Evolutionary conservation across 495 filamentous ascomycete genomes (phyloP), one percentile per base, ranked within the genome.

Genomic region (Penicillium egyptiacum): DNA sequence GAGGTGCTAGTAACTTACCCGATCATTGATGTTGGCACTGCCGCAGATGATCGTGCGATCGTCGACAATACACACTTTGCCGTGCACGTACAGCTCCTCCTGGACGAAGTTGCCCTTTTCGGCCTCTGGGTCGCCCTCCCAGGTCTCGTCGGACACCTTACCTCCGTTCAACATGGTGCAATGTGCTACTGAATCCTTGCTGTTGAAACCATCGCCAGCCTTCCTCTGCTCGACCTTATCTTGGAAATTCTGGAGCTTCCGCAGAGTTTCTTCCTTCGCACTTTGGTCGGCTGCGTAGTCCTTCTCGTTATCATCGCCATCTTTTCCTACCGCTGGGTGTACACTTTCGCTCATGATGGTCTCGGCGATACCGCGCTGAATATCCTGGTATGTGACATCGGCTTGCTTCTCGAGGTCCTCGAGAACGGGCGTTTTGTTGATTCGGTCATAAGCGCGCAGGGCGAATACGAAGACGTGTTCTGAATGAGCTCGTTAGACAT

Each of bases 71-170:
- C 90, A 80, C 31, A 94, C 79, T 72, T 97, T 97, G 39, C 84
- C 88, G 66, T 98, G 93, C 37, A 96, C 83, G 61, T 97, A 98
- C 1, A 97, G 80, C 75, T 98, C 91, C 68, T 98, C 93, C 65
- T 96, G 92, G 46, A 96, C 84, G 74, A 96, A 90, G 61, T 94
- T 91, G 23, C 88, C 82, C 59, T 88, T 85, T 64, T 97, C 93
- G 14, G 80, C 80, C 55, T 92, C 81, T 0, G 83, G 75, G 8
- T 87, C 79, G 2, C 86, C 87, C 7, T 90, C 72, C 88, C 89
- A 96, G 5, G 67, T 44, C 64, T 92, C 89, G 10, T 91, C 83
- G 1, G 80, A 81, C 12, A 93, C 74, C 41, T 81, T 82, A 4
- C 81, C 80, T 17, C 80, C 81, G 49, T 82, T 79, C 14, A 88